Base-by-base conservation (phyloP, 371 early-diverging fungal species). In the Dinochytrium kinnereticum region DNA sequence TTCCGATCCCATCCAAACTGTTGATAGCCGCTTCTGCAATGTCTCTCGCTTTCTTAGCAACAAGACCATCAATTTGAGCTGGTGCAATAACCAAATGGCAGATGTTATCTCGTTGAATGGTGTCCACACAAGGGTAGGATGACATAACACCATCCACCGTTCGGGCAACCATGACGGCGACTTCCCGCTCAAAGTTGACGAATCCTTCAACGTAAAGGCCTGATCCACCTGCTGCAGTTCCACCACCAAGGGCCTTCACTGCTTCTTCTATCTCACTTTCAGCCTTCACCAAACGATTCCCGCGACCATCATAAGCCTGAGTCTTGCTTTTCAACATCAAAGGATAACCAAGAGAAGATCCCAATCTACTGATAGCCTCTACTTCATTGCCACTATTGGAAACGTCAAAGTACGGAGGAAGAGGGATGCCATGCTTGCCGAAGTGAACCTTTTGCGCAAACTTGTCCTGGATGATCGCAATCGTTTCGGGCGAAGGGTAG, bases 81-180 rank as follows among this genome's bases (percentile, higher is more conserved):
- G 98, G 98, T 0, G 94, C 96, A 78, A 93, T 90, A 10, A 96
- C 97, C 34, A 96, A 78, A 82, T 95, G 95, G 80, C 98, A 97
- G 26, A 98, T 94, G 78, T 90, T 95, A 85, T 96, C 91, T 81
- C 91, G 90, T 82, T 98, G 98, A 5, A 97, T 90, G 19, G 98
- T 98, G 80, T 98, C 97, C 0, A 97, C 97, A 17, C 92, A 91
- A 24, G 97, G 97, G 76, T 98, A 98, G 0, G 93, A 86, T 2
- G 86, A 88, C 0, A 94, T 89, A 50, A 90, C 88, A 21, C 95
- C 96, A 61, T 89, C 86, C n/a, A 86, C 84, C 49, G 89, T 86
- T 44, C 95, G 90, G 1, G 93, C 96, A 5, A 98, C 98, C 96
- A 98, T 97, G 30, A 96, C 96, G 0, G 98, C 97, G 36, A 98